phyloP scores from a whole-genome alignment of 2,329 filamentous ascomycete species.

The Cryphonectria japonica region DNA sequence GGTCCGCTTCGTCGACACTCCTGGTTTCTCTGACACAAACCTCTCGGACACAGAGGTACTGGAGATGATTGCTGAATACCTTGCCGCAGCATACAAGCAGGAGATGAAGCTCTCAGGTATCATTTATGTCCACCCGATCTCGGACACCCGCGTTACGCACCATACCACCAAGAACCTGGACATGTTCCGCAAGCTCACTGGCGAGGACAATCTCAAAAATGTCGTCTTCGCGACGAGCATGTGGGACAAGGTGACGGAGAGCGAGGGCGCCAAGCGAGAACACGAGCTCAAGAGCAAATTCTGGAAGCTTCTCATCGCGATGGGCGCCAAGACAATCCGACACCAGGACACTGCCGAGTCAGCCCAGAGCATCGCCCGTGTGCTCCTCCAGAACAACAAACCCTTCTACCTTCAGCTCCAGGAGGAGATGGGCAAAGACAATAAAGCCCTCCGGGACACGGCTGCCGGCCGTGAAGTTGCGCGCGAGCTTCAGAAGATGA shows the following conservation, averaged over 20 bases:
- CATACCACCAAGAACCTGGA: slow-evolving; percentile 45
- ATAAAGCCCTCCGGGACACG: slow-evolving; percentile 53
- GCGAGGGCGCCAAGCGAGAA: slow-evolving; percentile 36
- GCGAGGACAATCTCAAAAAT: slow-evolving; percentile 43
- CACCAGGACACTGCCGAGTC: slow-evolving; percentile 34
- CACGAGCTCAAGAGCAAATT: slow-evolving; percentile 43
- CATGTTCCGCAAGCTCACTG: slow-evolving; percentile 50
- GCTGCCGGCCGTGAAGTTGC: slow-evolving; percentile 57
- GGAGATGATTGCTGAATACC: slow-evolving; percentile 44
- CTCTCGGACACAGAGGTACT: slow-evolving; percentile 50
- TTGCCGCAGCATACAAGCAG: slow-evolving; percentile 39
- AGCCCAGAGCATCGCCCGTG: slow-evolving; percentile 31
- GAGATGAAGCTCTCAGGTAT: slow-evolving; percentile 45
- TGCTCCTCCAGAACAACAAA: slow-evolving; percentile 54
- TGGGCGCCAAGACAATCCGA: slow-evolving; percentile 36
- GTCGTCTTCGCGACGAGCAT: slow-evolving; percentile 48
- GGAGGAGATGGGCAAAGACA: slow-evolving; percentile 64
- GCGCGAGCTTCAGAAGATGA: slow-evolving; percentile 57
- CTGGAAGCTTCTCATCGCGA: slow-evolving; percentile 41
- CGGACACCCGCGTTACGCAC: slow-evolving; percentile 45
- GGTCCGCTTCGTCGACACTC: slow-evolving; percentile 48
- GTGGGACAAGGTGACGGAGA: slow-evolving; percentile 44
- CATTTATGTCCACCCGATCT: slow-evolving; percentile 51
- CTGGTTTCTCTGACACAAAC: slow-evolving; percentile 51
- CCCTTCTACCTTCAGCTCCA: slow-evolving; percentile 66